phyloP scores from a whole-genome alignment of 148 eudicot species.

The Selenicereus undatus region DNA sequence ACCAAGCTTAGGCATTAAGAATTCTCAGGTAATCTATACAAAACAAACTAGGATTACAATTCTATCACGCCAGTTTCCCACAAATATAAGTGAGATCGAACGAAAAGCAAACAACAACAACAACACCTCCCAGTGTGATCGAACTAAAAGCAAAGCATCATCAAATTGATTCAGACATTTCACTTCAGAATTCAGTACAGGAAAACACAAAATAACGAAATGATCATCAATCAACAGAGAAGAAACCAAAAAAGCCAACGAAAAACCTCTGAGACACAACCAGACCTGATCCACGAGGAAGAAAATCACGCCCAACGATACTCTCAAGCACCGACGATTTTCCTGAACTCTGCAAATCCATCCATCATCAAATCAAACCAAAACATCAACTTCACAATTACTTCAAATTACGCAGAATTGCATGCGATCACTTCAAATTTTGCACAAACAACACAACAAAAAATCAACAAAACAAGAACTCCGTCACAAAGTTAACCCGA shows the following conservation, averaged over 20 bases:
- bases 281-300: slow-evolving; percentile 78
- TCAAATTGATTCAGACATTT: too few relatives aligned
- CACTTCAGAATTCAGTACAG: too few relatives aligned
- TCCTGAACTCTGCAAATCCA: slow-evolving; percentile 58
- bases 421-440: background rate
- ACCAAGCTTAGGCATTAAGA: background rate
- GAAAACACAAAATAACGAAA: background rate
- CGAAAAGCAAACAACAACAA: too few relatives aligned
- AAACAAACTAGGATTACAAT: too few relatives aligned
- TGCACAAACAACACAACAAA: background rate
- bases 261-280: background rate
- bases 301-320: slow-evolving; percentile 75
- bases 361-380: background rate
- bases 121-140: too few relatives aligned
- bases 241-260: background rate
- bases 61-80: background rate
- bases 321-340: slow-evolving; percentile 83
- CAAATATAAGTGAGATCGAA: background rate
- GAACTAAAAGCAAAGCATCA: background rate
- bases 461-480: background rate
- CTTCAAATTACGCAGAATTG: background rate
- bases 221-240: background rate
- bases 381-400: background rate
- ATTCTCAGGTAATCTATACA: background rate
- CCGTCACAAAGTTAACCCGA: too few relatives aligned